Percentiles rank a stretch among this genome's conserved stretches.
phyloP scores from a whole-genome alignment of 202 grass and related monocot species.

The Zoysia matrella region DNA sequence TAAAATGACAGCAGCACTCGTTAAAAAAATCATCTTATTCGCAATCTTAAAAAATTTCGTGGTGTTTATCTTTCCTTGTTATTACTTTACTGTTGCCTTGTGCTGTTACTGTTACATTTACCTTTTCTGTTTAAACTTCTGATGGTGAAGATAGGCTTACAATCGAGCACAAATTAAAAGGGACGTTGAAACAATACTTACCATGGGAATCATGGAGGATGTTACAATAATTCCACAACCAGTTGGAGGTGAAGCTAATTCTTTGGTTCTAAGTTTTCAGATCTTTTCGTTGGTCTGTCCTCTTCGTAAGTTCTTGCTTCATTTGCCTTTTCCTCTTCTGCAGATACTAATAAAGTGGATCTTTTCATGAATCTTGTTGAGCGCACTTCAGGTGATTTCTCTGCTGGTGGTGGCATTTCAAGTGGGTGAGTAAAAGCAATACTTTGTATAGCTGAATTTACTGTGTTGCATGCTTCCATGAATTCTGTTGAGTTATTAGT shows the following conservation, averaged over 20 bases:
- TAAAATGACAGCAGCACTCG: neutral
- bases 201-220: conserved; percentile 99
- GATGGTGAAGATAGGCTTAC: conserved; percentile 69
- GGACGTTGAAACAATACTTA: conserved; percentile 93
- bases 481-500: conserved; percentile 21
- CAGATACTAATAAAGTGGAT: conserved; percentile 95
- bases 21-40: neutral
- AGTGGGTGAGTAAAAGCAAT: conserved; percentile 69
- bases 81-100: conserved; percentile 29
- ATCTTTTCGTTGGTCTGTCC: conserved; percentile 19
- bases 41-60: conserved; percentile 3
- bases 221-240: conserved; percentile 92
- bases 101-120: neutral
- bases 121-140: conserved; percentile 14
- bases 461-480: conserved; percentile 23
- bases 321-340: conserved; percentile 43
- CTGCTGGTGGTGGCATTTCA: conserved; percentile 89
- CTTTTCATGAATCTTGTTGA: conserved; percentile 99
- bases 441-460: conserved; percentile 16
- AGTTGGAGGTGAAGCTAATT: conserved; percentile 63
- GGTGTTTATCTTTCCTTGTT: conserved; percentile 12
- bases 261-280: conserved; percentile 18
- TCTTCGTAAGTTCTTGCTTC: conserved; percentile 20
- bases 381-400: conserved; percentile 75
- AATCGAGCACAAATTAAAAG: conserved; percentile 87